Evolutionary conservation across 805 yeast species (phyloP), one percentile per base, ranked within the genome.

Genomic region (Candida coquimbonensis): DNA sequence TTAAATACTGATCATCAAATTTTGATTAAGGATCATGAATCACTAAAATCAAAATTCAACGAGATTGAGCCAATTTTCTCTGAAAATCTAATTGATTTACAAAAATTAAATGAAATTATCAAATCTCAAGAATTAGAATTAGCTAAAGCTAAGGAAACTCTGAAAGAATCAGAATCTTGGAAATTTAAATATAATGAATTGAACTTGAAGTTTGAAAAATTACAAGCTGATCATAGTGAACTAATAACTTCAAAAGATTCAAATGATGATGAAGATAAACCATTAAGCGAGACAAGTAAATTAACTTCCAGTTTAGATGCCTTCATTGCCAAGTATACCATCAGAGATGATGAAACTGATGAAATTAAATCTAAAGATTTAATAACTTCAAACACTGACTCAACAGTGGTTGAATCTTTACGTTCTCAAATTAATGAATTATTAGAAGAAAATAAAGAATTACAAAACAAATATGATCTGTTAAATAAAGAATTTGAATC

Each of bases 341-440:
- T 40, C 11, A 49, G 43, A 7, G 54, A 52, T 44, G 43, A 37
- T 35, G 38, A 53, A 16, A 54, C 55, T n/a, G 54, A 55, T 38
- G 57, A 49, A 27, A 43, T 46, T 9, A 43, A 29, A 32, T 14
- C 48, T 6, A 45, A 37, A 26, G 48, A 34, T 26, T 34, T 43
- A 9, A 7, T 33, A 2, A 14, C 38, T 9, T 3, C 39, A 5
- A 25, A n/a, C 16, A 35, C 11, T 9, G 40, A 31, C 25, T 35
- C 24, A 24, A 52, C 54, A 49, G 36, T 61, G 42, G 48, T 51
- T 13, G 35, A 50, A 47, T 37, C 68, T 49, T 63, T 83, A 44
- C 84, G 79, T 46, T 53, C 63, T 19, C 85, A 81, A 53, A 67
- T 83, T 43, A 81, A 80, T 49, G 78, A 78, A 24, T 63, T 82